These are phyloP conservation scores for Pleurotus cornucopiae DNA, from an alignment of 768 basidiomycete species.

Conservation along the genomic window DNA sequence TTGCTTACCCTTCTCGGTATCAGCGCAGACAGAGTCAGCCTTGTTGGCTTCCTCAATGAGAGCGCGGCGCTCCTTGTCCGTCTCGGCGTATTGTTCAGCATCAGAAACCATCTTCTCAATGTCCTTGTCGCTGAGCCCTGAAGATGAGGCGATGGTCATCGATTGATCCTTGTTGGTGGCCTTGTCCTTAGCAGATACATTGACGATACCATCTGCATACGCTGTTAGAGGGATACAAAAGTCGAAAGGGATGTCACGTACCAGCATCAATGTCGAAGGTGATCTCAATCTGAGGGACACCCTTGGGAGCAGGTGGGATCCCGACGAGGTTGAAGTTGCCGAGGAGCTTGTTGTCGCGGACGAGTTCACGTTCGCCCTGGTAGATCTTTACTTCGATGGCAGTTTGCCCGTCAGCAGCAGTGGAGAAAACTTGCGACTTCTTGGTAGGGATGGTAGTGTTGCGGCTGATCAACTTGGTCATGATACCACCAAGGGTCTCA, in stretches of 20 bases:
- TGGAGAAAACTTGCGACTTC: constrained; percentile 99
- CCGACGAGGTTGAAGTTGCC: constrained; percentile 99
- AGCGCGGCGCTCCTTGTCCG: constrained; percentile 81
- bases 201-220: constrained; percentile 83
- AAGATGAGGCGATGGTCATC: constrained; percentile 97
- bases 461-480: constrained; percentile 97
- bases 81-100: constrained; percentile 90
- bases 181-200: constrained; percentile 95
- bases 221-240: not conserved
- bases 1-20: constrained; percentile 74
- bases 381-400: constrained; percentile 99
- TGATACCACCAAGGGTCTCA: constrained; percentile 98
- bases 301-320: constrained; percentile 84
- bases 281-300: constrained; percentile 83
- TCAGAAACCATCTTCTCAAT: constrained; percentile 97
- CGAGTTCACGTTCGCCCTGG: constrained; percentile 99
- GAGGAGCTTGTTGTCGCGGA: constrained; percentile 96
- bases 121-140: constrained; percentile 93
- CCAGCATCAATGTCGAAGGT: constrained; percentile 97
- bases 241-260: constrained; percentile 23
- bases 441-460: constrained; percentile 99
- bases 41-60: constrained; percentile 97
- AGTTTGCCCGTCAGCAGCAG: constrained; percentile 98
- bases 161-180: constrained; percentile 88
- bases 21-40: constrained; percentile 89